A percentile compares a stretch with the other conserved stretches of the same genome.
These are phyloP conservation scores for Termitomyces eurrhizus DNA, from an alignment of 768 basidiomycete species.

Conservation along the genomic window DNA sequence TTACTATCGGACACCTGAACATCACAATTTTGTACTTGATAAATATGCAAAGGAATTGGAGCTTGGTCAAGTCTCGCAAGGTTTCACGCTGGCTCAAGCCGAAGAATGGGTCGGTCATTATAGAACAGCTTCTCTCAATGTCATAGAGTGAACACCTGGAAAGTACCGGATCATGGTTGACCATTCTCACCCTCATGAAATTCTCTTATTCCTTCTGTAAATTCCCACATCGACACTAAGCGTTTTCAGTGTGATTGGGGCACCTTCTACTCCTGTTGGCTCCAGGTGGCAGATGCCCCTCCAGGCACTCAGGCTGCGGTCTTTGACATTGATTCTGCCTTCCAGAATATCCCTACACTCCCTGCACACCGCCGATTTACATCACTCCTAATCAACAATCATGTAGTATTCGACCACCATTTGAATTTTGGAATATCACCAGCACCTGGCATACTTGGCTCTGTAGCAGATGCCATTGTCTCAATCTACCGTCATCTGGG, in stretches of 20 bases:
- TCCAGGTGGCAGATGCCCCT: too few relatives aligned
- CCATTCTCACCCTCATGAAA: not conserved
- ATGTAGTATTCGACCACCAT: too few relatives aligned
- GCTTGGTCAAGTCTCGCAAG: not conserved
- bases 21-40: not conserved
- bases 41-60: not conserved
- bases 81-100: not conserved
- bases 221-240: not conserved
- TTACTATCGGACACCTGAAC: too few relatives aligned
- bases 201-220: not conserved
- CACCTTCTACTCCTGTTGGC: not conserved
- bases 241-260: not conserved
- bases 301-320: too few relatives aligned
- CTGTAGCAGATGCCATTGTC: too few relatives aligned
- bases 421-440: too few relatives aligned
- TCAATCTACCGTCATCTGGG: too few relatives aligned
- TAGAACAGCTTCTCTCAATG: too few relatives aligned
- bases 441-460: too few relatives aligned
- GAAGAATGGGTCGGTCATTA: not conserved
- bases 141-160: too few relatives aligned
- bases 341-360: not conserved
- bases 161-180: not conserved
- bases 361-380: too few relatives aligned
- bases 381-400: too few relatives aligned
- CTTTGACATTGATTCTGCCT: not conserved